Conservation (phyloP, 2,329 filamentous ascomycete genomes). For the Exophiala phaeomuriformis region DNA sequence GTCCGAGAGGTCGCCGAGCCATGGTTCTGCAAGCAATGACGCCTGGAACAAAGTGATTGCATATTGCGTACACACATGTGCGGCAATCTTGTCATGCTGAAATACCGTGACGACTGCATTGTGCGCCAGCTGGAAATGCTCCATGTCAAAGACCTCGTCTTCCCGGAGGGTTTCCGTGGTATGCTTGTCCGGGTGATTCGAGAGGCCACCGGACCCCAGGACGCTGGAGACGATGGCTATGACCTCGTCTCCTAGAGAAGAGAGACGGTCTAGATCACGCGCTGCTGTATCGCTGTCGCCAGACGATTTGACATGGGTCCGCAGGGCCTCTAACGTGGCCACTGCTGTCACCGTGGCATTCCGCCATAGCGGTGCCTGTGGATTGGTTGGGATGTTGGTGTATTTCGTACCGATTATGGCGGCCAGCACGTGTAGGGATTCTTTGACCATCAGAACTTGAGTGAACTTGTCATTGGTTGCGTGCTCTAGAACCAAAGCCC, state of each 20-base stretch:
- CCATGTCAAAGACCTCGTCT: slow-evolving; percentile 77
- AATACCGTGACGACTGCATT: slow-evolving; percentile 49
- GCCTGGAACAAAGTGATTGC: slow-evolving; percentile 69
- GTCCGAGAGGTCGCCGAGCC: slow-evolving; percentile 53
- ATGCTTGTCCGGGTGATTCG: slow-evolving; percentile 33
- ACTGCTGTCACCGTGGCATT: slow-evolving; percentile 67
- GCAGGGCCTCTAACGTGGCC: slow-evolving; percentile 49
- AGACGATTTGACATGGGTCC: neutral
- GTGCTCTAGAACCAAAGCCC: slow-evolving; percentile 11
- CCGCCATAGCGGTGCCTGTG: slow-evolving; percentile 67
- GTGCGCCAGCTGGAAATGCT: slow-evolving; percentile 61
- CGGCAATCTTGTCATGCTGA: slow-evolving; percentile 3
- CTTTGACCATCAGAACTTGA: slow-evolving; percentile 29
- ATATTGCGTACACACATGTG: slow-evolving; percentile 59
- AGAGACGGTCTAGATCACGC: neutral
- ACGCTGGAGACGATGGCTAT: slow-evolving; percentile 62
- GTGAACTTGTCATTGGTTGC: slow-evolving; percentile 9
- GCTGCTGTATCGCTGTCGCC: neutral
- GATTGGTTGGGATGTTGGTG: slow-evolving; percentile 63
- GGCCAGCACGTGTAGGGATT: slow-evolving; percentile 59
- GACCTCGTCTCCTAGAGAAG: slow-evolving; percentile 36
- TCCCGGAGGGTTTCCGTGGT: slow-evolving; percentile 41
- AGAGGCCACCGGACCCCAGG: slow-evolving; percentile 54
- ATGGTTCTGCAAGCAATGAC: slow-evolving; percentile 69
- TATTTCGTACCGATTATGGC: slow-evolving; percentile 75